Base-by-base conservation (phyloP, 2,329 filamentous ascomycete species). In the Colletotrichum phormii region DNA sequence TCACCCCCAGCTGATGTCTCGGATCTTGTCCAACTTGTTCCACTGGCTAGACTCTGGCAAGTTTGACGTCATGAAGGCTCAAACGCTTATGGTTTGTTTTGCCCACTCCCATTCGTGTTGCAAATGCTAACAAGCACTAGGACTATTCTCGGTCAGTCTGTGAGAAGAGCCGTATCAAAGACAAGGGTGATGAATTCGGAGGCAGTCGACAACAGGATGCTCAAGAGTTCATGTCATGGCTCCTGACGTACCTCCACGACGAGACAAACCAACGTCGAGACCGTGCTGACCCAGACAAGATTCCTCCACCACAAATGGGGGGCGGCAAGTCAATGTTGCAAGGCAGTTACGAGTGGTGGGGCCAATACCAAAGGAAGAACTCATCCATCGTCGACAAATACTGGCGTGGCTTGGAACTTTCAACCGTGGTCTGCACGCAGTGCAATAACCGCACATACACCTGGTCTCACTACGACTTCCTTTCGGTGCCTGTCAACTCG, bases 201-300 rank as follows among this genome's bases (percentile, higher is more conserved):
- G 92, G 94, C 53, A 86, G 87, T 29, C 85, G 90, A 62, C 96
- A 98, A 80, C 97, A 98, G 82, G 97, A 99, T 79, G 93, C 95
- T 1, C 93, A 95, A 75, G 97, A 98, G 78, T 97, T 97, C 76
- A 91, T 96, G 76, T 91, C 91, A 58, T 98, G 97, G 79, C 82
- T 98, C 31, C 87, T 97, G 49, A 91, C 94, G 65, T 92, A 93
- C 75, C 86, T 98, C 13, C 93, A 96, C 77, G 94, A 97, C 79
- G 97, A 99, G 82, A 91, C 97, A 5, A 97, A 98, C 80, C 80
- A 80, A 31, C 81, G 81, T 15, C 84, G 86, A n/a, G 85, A 75
- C 76, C 75, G 61, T 33, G 64, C 61, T 22, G 22, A 53, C 15
- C 51, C 57, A 51, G 73, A 49, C 42, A 49, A 18, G 64, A 61